A percentile compares a stretch with the other conserved stretches of the same genome.
phyloP scores from a whole-genome alignment of 2,329 filamentous ascomycete species.

The Nothomitra cinnamomea region DNA sequence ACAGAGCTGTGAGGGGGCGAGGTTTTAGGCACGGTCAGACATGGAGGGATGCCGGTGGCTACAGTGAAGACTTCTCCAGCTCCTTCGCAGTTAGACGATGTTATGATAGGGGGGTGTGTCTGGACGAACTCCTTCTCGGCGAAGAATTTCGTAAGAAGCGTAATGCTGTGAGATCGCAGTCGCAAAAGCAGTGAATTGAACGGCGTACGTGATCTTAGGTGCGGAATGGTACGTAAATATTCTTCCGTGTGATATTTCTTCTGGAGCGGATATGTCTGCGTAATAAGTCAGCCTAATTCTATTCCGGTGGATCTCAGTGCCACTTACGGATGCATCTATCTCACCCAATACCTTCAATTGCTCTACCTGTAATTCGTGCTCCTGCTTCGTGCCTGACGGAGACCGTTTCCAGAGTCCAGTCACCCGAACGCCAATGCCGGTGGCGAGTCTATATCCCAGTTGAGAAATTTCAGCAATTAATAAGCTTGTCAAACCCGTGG shows the following conservation, averaged over 20 bases:
- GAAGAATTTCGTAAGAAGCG: slow-evolving; percentile 61
- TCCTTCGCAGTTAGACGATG: slow-evolving; percentile 92
- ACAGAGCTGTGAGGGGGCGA: background rate
- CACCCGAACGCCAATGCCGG: slow-evolving; percentile 64
- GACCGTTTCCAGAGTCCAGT: slow-evolving; percentile 62
- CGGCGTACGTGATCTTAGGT: slow-evolving; percentile 67
- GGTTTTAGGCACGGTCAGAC: background rate
- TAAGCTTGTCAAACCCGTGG: slow-evolving; percentile 7
- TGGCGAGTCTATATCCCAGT: slow-evolving; percentile 44
- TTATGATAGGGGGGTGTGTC: slow-evolving; percentile 84
- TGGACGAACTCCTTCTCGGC: slow-evolving; percentile 53
- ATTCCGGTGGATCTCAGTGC: slow-evolving; percentile 4
- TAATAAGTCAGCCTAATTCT: background rate
- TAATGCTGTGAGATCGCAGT: slow-evolving; percentile 65
- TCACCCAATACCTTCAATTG: slow-evolving; percentile 54
- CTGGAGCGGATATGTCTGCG: slow-evolving; percentile 76
- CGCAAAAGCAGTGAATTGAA: slow-evolving; percentile 66
- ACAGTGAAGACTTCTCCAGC: slow-evolving; percentile 86
- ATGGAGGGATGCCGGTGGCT: slow-evolving; percentile 21
- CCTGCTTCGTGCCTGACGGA: slow-evolving; percentile 47
- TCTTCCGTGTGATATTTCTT: slow-evolving; percentile 90
- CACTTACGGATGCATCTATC: slow-evolving; percentile 60
- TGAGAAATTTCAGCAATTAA: background rate
- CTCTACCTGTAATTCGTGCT: slow-evolving; percentile 63
- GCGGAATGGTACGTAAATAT: slow-evolving; percentile 73